Evolutionary conservation across 441 rosid genomes (phyloP).

Genomic region (Erodium texanum): DNA sequence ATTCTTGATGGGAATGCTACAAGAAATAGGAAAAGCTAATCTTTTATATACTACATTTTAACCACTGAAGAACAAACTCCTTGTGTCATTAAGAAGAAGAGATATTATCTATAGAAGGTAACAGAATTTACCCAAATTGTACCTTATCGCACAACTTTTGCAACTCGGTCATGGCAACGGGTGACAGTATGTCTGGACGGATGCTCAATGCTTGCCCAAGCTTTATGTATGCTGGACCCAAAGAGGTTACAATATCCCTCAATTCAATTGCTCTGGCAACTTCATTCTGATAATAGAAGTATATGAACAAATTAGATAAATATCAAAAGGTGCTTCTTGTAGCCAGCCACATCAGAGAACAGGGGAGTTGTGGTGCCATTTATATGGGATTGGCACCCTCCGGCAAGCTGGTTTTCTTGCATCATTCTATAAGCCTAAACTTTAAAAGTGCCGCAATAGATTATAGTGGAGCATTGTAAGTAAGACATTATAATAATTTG

Average conservation of each 20-base stretch:
- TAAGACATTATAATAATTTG: neutral
- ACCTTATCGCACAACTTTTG: constrained; percentile 99
- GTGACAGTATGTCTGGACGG: constrained; percentile 92
- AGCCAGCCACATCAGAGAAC: neutral
- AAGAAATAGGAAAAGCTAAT: neutral
- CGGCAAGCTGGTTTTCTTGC: neutral
- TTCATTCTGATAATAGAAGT: constrained; percentile 56
- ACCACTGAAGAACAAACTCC: neutral
- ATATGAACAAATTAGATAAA: constrained; percentile 11
- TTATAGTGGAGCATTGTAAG: neutral
- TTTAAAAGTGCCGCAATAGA: neutral
- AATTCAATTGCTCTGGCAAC: constrained; percentile 91
- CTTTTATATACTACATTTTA: neutral
- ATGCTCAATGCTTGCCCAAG: constrained; percentile 98
- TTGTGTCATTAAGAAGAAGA: neutral
- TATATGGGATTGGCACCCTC: neutral
- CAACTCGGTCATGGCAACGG: constrained; percentile 83
- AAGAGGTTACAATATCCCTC: constrained; percentile 88
- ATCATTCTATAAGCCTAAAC: neutral
- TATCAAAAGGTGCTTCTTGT: constrained; percentile 6
- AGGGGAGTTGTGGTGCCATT: neutral
- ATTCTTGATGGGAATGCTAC: neutral
- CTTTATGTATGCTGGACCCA: constrained; percentile 96
- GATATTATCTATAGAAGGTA: neutral
- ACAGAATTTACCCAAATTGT: constrained; percentile 10